These are phyloP conservation scores for Ogataea paraovalis DNA, from an alignment of 805 yeast species.

Conservation along the genomic window DNA sequence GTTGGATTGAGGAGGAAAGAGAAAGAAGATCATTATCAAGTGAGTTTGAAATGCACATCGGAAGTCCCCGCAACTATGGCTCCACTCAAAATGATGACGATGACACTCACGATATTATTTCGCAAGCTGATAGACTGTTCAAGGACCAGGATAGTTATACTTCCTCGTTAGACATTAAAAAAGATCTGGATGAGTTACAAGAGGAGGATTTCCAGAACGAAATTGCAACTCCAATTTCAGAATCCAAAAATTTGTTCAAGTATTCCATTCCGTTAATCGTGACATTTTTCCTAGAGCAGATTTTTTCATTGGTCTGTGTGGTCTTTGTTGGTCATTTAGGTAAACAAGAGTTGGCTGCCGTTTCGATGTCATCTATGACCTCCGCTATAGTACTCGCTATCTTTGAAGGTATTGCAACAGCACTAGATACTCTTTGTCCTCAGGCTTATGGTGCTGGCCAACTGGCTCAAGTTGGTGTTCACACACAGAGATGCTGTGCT, in stretches of 20 bases:
- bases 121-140: constrained; percentile 25
- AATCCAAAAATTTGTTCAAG: constrained; percentile 33
- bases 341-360: constrained; percentile 68
- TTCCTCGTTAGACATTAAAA: constrained; percentile 7
- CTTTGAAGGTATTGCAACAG: constrained; percentile 71
- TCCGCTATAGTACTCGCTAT: constrained; percentile 71
- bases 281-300: constrained; percentile 59
- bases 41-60: constrained; percentile 10
- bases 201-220: constrained; percentile 33
- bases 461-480: constrained; percentile 59
- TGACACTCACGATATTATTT: constrained; percentile 17
- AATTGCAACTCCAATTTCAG: constrained; percentile 22
- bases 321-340: constrained; percentile 77
- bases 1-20: constrained; percentile 36
- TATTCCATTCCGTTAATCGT: constrained; percentile 56
- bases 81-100: constrained; percentile 10
- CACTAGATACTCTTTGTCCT: constrained; percentile 74
- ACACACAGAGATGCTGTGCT: constrained; percentile 62
- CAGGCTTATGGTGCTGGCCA: constrained; percentile 74
- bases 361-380: constrained; percentile 73
- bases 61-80: neutral
- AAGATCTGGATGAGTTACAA: constrained; percentile 9
- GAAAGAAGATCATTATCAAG: constrained; percentile 28
- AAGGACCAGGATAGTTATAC: constrained; percentile 17
- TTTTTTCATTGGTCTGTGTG: constrained; percentile 68